Base-by-base conservation (phyloP, 768 basidiomycete genomes). In the Suillus brevipes region DNA sequence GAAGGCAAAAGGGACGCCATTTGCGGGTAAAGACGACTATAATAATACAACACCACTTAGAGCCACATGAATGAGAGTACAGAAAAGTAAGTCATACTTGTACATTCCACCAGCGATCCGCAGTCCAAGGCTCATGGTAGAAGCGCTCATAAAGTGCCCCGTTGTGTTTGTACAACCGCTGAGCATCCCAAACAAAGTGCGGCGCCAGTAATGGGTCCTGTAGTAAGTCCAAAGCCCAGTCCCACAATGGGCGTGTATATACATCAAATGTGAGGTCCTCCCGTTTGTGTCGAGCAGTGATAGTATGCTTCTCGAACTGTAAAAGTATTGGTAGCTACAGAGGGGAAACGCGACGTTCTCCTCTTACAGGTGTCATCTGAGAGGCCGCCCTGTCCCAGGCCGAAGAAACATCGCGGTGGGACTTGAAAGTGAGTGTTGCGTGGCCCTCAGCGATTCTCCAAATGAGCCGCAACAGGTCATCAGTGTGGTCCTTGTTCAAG, bases 81-180 rank as follows among this genome's bases (percentile, higher is more conserved):
- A 37, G 58, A 37, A 34, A 28, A 23, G 34, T 61, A 37, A 28
- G 28, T 14, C 68, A 38, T 69, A 80, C 81, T 70, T 82, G 78
- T 7, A 75, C 66, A 2, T 78, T 66, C 79, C 79, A 81, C 55
- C 71, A 80, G 1, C 40, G 12, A 42, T 80, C 61, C 1, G 71
- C 80, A 8, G 78, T 78, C 75, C 80, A 79, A 6, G 81, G 79
- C 58, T 82, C 78, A 60, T 76, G 60, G 18, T 72, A 42, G 40
- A 79, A 74, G 0, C 69, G 67, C n/a, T 73, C 68, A 56, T 72
- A 81, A 0, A 23, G 2, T 7, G 53, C 55, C 0, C 73, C 73
- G 65, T 78, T 65, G 56, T 71, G 77, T 31, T 70, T 74, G 64
- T 65, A 80, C 3, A 68, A 60, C 7, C 53, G 64, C 45, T 72